Base-by-base conservation (phyloP, 2,329 filamentous ascomycete genomes). In the Samsoniella hepiali region DNA sequence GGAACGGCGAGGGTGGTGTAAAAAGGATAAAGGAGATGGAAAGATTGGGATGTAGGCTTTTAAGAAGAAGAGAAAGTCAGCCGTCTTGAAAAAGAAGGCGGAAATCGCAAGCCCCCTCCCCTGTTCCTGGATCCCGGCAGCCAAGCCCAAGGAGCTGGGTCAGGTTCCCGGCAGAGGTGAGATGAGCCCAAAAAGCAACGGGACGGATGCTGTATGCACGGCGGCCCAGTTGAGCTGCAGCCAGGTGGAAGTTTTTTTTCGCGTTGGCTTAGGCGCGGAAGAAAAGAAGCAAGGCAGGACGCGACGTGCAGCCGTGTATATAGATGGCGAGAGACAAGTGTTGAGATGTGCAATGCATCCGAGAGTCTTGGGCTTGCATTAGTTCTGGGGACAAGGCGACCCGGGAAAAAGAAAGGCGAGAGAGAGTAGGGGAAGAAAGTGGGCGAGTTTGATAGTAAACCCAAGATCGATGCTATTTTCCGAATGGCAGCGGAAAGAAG, bases 311-410 rank as follows among this genome's bases (percentile, higher is more conserved):
- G 57, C 45, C 32, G 57, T 17, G 22, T 56, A 13, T 27, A 40
- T 40, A 34, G 49, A 54, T 61, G 50, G 9, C 55, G 38, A 17
- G 38, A 54, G 29, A 54, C 40, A 22, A 11, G 29, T 45, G 34
- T 54, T 36, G 13, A 36, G 40, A 54, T 44, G 40, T 42, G 22
- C n/a, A 29, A 32, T 44, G 58, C 9, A 61, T 55, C 49, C 31
- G 49, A 55, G 50, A 45, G 47, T 29, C 49, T 34, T 42, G 50
- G 49, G 34, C 58, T 22, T 61, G 58, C 58, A 61, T 61, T 61
- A 53, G 58, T 31, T 15, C 31, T 42, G 2, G 34, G 36, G 38
- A 54, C 29, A 32, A 15, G 32, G 45, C 9, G 34, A 15, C 1
- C 49, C 51, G 4, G 50, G 31, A 55, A 62, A 50, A 56, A 50